Evolutionary conservation across 495 filamentous ascomycete genomes (phyloP).

Genomic region (Trichoderma reesei): DNA sequence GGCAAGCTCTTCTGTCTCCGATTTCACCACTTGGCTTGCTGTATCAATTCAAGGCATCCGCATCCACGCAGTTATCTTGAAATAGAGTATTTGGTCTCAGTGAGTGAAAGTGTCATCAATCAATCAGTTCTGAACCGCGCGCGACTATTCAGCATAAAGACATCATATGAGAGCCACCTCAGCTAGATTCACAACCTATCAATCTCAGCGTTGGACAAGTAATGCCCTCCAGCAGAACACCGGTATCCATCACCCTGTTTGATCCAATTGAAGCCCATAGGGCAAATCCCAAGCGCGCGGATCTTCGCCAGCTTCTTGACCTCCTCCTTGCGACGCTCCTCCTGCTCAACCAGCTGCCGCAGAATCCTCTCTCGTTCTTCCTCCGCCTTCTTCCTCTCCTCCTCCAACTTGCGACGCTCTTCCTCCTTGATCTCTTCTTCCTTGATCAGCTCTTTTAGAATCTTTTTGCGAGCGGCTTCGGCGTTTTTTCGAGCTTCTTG

Average conservation of each 20-base stretch:
- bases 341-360: too few relatives aligned
- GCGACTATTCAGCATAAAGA: too few relatives aligned
- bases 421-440: slow-evolving; percentile 26
- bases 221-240: slow-evolving; percentile 45
- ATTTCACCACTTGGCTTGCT: too few relatives aligned
- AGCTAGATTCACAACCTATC: background rate
- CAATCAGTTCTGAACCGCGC: too few relatives aligned
- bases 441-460: slow-evolving; percentile 20
- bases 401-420: slow-evolving; percentile 22
- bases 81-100: too few relatives aligned
- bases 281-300: slow-evolving; percentile 39
- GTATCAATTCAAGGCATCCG: too few relatives aligned
- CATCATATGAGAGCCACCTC: too few relatives aligned
- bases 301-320: slow-evolving; percentile 34
- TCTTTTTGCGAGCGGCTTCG: slow-evolving; percentile 13
- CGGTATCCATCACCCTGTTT: slow-evolving; percentile 41
- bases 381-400: slow-evolving; percentile 27
- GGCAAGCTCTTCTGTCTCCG: too few relatives aligned
- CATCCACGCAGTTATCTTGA: too few relatives aligned
- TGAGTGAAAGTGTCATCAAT: too few relatives aligned
- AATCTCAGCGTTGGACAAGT: slow-evolving; percentile 24
- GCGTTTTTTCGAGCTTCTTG: slow-evolving; percentile 17
- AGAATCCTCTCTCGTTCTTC: slow-evolving; percentile 11
- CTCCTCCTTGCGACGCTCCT: slow-evolving; percentile 26
- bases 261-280: slow-evolving; percentile 45